phyloP scores from a whole-genome alignment of 345 rosid species.

The Aegle marmelos region DNA sequence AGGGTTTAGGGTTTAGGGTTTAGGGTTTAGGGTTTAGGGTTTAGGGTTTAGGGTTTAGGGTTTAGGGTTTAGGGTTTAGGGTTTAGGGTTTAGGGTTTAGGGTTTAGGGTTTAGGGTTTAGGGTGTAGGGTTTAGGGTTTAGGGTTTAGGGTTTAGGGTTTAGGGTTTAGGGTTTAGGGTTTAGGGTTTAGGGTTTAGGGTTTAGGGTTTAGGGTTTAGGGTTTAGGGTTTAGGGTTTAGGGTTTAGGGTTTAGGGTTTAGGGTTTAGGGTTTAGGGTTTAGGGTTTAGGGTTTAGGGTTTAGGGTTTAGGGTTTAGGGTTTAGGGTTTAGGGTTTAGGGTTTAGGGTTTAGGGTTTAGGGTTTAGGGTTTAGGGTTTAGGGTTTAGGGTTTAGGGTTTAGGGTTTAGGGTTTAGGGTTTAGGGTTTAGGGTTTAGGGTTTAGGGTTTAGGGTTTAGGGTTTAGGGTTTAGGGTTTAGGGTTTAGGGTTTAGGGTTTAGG shows the following conservation, averaged over 20 bases:
- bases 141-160: slow-evolving; percentile 22
- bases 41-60: slow-evolving; percentile 22
- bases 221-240: slow-evolving; percentile 21
- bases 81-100: slow-evolving; percentile 21
- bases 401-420: slow-evolving; percentile 13
- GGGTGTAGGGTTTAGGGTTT: too few relatives aligned
- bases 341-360: slow-evolving; percentile 26
- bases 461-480: slow-evolving; percentile 11
- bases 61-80: slow-evolving; percentile 21
- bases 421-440: slow-evolving; percentile 15
- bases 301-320: slow-evolving; percentile 20
- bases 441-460: slow-evolving; percentile 21
- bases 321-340: slow-evolving; percentile 24
- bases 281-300: slow-evolving; percentile 26
- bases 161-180: slow-evolving; percentile 18
- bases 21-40: slow-evolving; percentile 28
- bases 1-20: slow-evolving; percentile 23
- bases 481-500: slow-evolving; percentile 16
- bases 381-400: too few relatives aligned
- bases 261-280: slow-evolving; percentile 28
- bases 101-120: slow-evolving; percentile 24
- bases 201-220: slow-evolving; percentile 20
- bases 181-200: slow-evolving; percentile 11
- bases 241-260: neutral
- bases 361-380: slow-evolving; percentile 19